These are phyloP conservation scores for Dictyostelium purpureum DNA, from an alignment of 78 protist genomes.

Conservation along the genomic window DNA sequence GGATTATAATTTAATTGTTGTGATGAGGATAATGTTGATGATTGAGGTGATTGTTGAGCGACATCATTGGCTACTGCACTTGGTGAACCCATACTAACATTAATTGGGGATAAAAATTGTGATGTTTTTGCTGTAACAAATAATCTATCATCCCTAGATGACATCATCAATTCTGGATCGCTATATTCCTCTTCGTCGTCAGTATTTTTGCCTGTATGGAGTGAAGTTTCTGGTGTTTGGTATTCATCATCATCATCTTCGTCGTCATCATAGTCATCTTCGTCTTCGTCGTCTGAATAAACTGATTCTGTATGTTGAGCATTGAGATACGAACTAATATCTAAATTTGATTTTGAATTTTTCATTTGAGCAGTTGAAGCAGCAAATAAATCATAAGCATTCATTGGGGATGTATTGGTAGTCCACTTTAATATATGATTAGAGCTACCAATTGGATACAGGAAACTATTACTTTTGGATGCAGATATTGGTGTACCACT, in stretches of 20 bases:
- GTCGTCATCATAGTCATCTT: not conserved
- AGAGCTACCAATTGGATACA: conserved; percentile 33
- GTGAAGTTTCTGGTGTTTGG: conserved; percentile 58
- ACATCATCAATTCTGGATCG: not conserved
- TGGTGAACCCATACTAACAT: not conserved
- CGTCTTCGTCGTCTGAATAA: not conserved
- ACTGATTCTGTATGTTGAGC: not conserved
- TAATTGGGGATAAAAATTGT: not conserved
- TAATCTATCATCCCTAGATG: not conserved
- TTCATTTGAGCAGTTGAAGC: conserved; percentile 12
- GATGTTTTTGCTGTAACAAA: conserved; percentile 20
- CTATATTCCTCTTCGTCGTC: not conserved
- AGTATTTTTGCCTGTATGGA: not conserved
- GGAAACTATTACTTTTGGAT: conserved; percentile 9
- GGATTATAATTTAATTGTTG: not conserved
- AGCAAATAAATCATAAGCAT: conserved; percentile 27
- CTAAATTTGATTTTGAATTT: conserved; percentile 49
- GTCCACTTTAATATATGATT: conserved; percentile 51
- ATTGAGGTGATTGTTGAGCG: too few relatives aligned
- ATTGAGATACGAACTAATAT: not conserved
- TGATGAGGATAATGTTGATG: not conserved
- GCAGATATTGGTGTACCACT: conserved; percentile 19
- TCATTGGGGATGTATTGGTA: conserved; percentile 5
- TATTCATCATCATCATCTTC: conserved; percentile 34
- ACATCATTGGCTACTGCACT: too few relatives aligned